These are phyloP conservation scores for Halophytophthora polymorphica DNA, from an alignment of 352 stramenopile species.

Conservation along the genomic window DNA sequence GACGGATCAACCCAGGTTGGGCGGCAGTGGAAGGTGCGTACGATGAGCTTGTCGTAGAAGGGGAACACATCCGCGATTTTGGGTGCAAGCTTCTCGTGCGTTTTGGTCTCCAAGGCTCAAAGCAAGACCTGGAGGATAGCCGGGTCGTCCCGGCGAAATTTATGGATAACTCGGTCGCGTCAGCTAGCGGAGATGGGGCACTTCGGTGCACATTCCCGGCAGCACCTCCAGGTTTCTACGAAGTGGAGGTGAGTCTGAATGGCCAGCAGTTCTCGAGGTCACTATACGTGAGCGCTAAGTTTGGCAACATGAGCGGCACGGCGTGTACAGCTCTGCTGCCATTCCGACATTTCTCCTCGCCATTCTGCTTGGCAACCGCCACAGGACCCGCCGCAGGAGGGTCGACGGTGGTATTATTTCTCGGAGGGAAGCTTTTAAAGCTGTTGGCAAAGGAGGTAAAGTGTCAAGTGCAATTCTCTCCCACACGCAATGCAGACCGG, in stretches of 20 bases:
- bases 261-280: slow-evolving; percentile 59
- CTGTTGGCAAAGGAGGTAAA: slow-evolving; percentile 45
- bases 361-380: slow-evolving; percentile 61
- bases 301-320: slow-evolving; percentile 60
- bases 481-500: slow-evolving; percentile 16
- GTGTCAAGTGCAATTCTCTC: slow-evolving; percentile 61
- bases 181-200: slow-evolving; percentile 7
- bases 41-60: slow-evolving; percentile 32
- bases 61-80: slow-evolving; percentile 52
- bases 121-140: slow-evolving; percentile 4
- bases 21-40: slow-evolving; percentile 32
- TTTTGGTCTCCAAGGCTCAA: slow-evolving; percentile 39
- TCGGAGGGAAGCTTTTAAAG: slow-evolving; percentile 48
- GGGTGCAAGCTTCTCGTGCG: slow-evolving; percentile 40
- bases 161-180: slow-evolving; percentile 12
- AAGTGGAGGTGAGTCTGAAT: slow-evolving; percentile 68
- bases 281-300: slow-evolving; percentile 54
- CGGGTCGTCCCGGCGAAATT: slow-evolving; percentile 36
- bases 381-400: slow-evolving; percentile 60
- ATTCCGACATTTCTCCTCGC: slow-evolving; percentile 52
- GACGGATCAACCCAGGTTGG: slow-evolving; percentile 48
- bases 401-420: slow-evolving; percentile 52
- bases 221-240: slow-evolving; percentile 41
- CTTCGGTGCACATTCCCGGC: slow-evolving; percentile 36
- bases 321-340: slow-evolving; percentile 56